Evolutionary conservation across 345 rosid species (phyloP).

Genomic region (Boechera retrofracta): DNA sequence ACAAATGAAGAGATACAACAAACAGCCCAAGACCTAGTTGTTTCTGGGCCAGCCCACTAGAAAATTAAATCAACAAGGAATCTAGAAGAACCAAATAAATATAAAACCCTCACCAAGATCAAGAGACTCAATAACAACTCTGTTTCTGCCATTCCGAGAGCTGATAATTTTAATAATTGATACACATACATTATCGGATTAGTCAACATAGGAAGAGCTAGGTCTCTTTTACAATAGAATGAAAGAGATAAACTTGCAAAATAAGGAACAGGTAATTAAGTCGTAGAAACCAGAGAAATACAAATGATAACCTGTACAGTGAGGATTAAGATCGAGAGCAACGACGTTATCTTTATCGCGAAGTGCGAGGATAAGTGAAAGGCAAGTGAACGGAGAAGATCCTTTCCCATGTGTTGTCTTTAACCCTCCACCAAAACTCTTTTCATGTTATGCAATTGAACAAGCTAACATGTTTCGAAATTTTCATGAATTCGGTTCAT

Average conservation of each 20-base stretch:
- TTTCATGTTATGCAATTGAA: no score
- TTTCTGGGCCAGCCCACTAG: background rate
- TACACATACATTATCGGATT: background rate
- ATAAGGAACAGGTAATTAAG: constrained; percentile 12
- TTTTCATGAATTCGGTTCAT: no score
- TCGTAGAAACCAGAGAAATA: background rate
- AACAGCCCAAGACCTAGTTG: background rate
- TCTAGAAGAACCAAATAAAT: background rate
- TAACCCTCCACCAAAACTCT: constrained; percentile 7
- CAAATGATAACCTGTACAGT: constrained; percentile 12
- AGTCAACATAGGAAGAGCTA: background rate
- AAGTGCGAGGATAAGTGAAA: constrained; percentile 9
- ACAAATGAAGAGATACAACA: background rate
- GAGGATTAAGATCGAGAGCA: constrained; percentile 16
- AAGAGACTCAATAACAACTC: background rate
- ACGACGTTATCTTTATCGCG: background rate
- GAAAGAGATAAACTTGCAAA: constrained; percentile 20
- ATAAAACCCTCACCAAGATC: background rate
- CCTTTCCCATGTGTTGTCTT: background rate
- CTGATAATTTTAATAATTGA: background rate
- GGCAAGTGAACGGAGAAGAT: background rate
- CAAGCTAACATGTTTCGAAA: no score
- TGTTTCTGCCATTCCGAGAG: background rate
- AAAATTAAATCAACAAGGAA: background rate
- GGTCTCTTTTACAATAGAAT: background rate